Evolutionary conservation across 345 rosid species (phyloP), one percentile per base, ranked within the genome.

Genomic region (Boechera retrofracta): DNA sequence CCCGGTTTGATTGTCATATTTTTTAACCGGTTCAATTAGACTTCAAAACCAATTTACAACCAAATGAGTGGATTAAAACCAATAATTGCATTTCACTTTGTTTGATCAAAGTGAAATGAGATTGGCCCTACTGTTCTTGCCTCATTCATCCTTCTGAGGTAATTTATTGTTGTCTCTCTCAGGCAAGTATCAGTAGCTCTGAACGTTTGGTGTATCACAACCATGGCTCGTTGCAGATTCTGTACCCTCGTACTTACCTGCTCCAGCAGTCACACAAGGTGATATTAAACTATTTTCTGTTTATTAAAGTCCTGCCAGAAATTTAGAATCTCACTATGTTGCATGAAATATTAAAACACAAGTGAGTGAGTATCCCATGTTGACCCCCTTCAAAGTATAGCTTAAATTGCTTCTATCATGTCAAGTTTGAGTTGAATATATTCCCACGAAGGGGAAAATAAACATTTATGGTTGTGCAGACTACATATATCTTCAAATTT

Each of bases 211-310:
- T 73, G 86, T 79, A 62, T 54, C 81, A 53, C 86, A 88, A 51
- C 84, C 90, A 31, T 89, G 96, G 97, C 87, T 89, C 42, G 15
- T 77, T 61, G 53, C 21, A 73, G 82, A 67, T 44, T 79, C 70
- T 26, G 45, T 67, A 61, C 42, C 73, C 53, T 67, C 74, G 10
- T 79, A 79, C 33, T 60, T 60, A 44, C 78, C 74, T 52, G 29
- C 53, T 55, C 87, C 92, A 47, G 79, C 82, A 77, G 86, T 82
- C 29, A 48, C 88, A 38, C 96, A 90, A 85, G 99, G 98, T 88
- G 67, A 75, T 58, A 66, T 33, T 58, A 49, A 9, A 16, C 45
- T 31, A 6, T 28, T 68, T 51, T 69, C 49, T 52, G 13, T 56
- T 35, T 59, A 31, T 45, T 29, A 56, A 45, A 48, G 10, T 15